Conservation (phyloP, 768 basidiomycete species). For the Paxillus involutus region DNA sequence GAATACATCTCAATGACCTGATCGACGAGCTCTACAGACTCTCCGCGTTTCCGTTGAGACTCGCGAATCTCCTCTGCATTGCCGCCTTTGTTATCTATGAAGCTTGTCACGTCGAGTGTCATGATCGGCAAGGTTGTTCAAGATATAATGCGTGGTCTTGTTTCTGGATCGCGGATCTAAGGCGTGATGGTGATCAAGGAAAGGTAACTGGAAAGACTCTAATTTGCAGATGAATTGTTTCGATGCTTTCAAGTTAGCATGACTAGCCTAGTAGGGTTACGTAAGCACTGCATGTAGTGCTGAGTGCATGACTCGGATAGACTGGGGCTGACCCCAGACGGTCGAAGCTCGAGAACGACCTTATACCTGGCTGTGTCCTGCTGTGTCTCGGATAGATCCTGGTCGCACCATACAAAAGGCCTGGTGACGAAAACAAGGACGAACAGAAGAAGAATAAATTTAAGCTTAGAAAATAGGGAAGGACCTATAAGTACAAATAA, state of each 20-base stretch:
- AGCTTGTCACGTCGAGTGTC: slow-evolving; percentile 80
- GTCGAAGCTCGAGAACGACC: no score
- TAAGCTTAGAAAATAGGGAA: background rate
- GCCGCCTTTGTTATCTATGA: slow-evolving; percentile 88
- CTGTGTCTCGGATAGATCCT: no score
- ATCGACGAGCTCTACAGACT: slow-evolving; percentile 89
- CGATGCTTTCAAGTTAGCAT: no score
- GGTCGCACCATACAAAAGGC: background rate
- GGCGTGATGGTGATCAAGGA: slow-evolving; percentile 1
- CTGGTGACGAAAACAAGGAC: background rate
- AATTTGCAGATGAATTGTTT: no score
- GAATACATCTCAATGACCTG: slow-evolving; percentile 90
- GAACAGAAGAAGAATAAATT: background rate
- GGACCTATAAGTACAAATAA: slow-evolving; percentile 21
- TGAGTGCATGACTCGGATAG: no score
- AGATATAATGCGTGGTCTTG: background rate
- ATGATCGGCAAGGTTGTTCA: slow-evolving; percentile 37
- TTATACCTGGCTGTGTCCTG: no score
- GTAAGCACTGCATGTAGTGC: no score
- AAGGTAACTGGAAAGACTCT: no score
- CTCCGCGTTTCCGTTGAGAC: slow-evolving; percentile 89
- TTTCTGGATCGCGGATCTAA: background rate
- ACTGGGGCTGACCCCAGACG: no score
- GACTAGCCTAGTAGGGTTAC: no score
- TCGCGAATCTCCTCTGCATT: slow-evolving; percentile 88